Conservation (phyloP, 2,329 filamentous ascomycete species). For the Colletotrichum chrysophilum region DNA sequence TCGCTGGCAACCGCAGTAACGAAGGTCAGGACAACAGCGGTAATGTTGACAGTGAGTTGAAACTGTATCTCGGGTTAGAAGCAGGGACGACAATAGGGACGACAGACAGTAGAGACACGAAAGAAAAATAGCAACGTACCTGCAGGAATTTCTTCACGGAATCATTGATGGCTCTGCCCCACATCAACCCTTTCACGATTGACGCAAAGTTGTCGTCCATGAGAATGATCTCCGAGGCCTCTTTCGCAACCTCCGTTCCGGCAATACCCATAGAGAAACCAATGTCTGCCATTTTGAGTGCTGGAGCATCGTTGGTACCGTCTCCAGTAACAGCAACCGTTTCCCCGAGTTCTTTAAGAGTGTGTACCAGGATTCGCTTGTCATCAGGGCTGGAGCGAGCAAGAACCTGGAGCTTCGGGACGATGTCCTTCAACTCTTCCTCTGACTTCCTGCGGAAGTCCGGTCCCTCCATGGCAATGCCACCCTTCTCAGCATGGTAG, state of each 20-base stretch:
- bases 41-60: conserved; percentile 68
- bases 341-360: conserved; percentile 68
- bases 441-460: conserved; percentile 64
- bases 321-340: conserved; percentile 72
- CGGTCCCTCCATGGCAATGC: conserved; percentile 56
- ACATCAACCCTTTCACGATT: conserved; percentile 67
- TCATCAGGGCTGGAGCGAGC: conserved; percentile 74
- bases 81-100: neutral
- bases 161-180: conserved; percentile 68
- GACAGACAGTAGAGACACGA: neutral
- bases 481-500: conserved; percentile 43
- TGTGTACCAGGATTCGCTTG: conserved; percentile 68
- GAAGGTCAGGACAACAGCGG: conserved; percentile 62
- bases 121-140: conserved; percentile 29
- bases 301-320: conserved; percentile 70
- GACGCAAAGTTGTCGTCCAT: conserved; percentile 69
- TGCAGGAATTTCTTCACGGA: conserved; percentile 70
- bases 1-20: conserved; percentile 64
- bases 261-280: conserved; percentile 73
- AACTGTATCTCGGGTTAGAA: conserved; percentile 42
- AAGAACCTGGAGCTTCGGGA: conserved; percentile 70
- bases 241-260: conserved; percentile 69
- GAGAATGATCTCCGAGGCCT: conserved; percentile 65
- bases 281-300: conserved; percentile 69
- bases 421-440: conserved; percentile 51